phyloP scores from a whole-genome alignment of 192 early-diverging fungal species.

The Backusella liffmaniae region DNA sequence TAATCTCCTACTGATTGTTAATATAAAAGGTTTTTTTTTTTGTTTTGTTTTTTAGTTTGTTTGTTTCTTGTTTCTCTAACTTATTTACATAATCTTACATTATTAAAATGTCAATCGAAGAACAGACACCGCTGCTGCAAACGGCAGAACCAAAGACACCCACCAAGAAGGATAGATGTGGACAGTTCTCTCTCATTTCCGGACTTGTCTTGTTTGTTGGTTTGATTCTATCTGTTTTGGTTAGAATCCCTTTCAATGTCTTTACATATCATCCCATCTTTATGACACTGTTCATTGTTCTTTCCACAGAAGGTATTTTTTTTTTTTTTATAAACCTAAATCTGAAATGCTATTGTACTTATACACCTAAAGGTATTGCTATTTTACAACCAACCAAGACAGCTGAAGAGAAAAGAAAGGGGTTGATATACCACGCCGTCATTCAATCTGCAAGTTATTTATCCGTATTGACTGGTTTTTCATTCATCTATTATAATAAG shows the following conservation, averaged over 20 bases:
- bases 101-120: neutral
- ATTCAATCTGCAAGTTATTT: conserved; percentile 27
- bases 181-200: neutral
- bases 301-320: conserved; percentile 30
- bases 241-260: conserved; percentile 15
- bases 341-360: neutral
- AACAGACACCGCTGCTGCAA: neutral
- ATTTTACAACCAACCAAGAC: conserved; percentile 35
- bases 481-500: conserved; percentile 31
- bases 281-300: conserved; percentile 26
- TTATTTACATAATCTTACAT: neutral
- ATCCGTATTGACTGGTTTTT: conserved; percentile 22
- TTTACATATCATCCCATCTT: conserved; percentile 37
- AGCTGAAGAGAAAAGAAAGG: conserved; percentile 29
- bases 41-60: neutral
- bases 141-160: neutral
- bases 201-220: conserved; percentile 29
- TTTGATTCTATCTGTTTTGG: conserved; percentile 25
- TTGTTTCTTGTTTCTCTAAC: neutral
- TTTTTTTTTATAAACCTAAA: neutral
- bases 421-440: conserved; percentile 26
- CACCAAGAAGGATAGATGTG: neutral
- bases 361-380: conserved; percentile 16
- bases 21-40: neutral
- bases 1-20: neutral